Percentiles rank a stretch among this genome's conserved stretches.
Conservation (phyloP, 202 grass and related monocot species). For the Sporobolus alterniflorus region DNA sequence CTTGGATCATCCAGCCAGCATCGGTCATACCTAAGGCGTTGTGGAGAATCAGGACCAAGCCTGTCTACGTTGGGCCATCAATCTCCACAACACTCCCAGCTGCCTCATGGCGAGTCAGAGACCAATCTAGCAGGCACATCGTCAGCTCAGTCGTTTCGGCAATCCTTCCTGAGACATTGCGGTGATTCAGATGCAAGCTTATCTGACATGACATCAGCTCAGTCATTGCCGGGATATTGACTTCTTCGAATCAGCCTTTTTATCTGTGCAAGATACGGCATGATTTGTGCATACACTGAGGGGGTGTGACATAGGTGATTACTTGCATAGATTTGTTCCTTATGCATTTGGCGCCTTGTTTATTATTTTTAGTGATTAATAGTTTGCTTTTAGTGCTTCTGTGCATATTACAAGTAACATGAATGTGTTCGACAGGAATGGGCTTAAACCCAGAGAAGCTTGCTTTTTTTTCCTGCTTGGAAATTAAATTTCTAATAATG, state of each 20-base stretch:
- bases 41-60: constrained; percentile 63
- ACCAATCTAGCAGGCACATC: constrained; percentile 18
- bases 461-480: background rate
- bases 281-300: constrained; percentile 35
- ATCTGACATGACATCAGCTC: constrained; percentile 65
- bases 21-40: constrained; percentile 39
- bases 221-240: constrained; percentile 72
- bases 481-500: background rate
- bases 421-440: constrained; percentile 7
- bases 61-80: constrained; percentile 54
- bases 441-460: background rate
- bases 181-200: constrained; percentile 63
- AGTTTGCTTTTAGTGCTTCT: constrained; percentile 1
- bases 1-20: constrained; percentile 62
- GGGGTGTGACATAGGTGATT: constrained; percentile 39
- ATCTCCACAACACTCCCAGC: constrained; percentile 47
- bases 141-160: constrained; percentile 43
- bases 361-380: background rate
- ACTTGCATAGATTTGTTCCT: background rate
- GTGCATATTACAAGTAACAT: constrained; percentile 37
- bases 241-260: background rate
- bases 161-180: constrained; percentile 65
- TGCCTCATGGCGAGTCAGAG: constrained; percentile 30
- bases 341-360: background rate
- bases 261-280: background rate